Conservation (phyloP, 177 flowering plant species). For the Vitis hybrid region DNA sequence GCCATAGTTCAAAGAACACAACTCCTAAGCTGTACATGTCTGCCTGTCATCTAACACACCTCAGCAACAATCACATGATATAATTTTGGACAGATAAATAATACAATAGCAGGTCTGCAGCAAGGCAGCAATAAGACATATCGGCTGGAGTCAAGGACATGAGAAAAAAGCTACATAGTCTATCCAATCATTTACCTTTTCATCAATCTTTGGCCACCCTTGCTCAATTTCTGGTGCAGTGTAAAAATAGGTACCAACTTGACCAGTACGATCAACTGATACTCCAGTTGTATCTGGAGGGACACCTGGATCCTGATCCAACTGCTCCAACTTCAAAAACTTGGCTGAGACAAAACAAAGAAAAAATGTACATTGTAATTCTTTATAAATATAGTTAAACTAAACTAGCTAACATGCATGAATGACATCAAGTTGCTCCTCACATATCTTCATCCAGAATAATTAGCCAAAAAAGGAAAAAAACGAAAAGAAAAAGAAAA, state of each 20-base stretch:
- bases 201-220: slow-evolving; percentile 96
- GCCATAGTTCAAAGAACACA: slow-evolving; percentile 94
- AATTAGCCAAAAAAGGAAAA: too few relatives aligned
- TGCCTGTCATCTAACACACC: slow-evolving; percentile 49
- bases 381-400: too few relatives aligned
- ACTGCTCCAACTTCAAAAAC: slow-evolving; percentile 87
- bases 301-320: slow-evolving; percentile 69
- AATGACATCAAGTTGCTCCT: too few relatives aligned
- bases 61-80: slow-evolving; percentile 4
- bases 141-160: background rate
- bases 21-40: slow-evolving; percentile 97
- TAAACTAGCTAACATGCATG: too few relatives aligned
- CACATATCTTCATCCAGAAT: too few relatives aligned
- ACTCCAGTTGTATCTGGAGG: slow-evolving; percentile 64
- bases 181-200: slow-evolving; percentile 55
- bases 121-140: background rate
- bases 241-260: slow-evolving; percentile 92
- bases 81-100: background rate
- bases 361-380: background rate
- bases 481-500: background rate
- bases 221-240: slow-evolving; percentile 99
- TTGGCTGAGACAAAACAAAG: slow-evolving; percentile 54
- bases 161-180: slow-evolving; percentile 1
- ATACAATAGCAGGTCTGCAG: background rate
- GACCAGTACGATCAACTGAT: slow-evolving; percentile 90